Evolutionary conservation across 257 asterid species (phyloP).

Genomic region (Oldenlandia corymbosa): DNA sequence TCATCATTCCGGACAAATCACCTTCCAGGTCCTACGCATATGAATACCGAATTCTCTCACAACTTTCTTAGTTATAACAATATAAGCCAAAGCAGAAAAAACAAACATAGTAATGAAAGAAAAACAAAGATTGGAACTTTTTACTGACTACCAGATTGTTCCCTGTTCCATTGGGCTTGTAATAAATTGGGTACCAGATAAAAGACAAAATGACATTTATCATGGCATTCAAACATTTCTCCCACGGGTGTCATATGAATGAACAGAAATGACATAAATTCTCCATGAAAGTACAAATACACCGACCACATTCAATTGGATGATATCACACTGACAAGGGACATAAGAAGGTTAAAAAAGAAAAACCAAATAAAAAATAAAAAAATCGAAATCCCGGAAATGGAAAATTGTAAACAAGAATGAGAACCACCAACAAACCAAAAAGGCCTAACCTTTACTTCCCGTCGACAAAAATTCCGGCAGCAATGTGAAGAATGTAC

Average conservation of each 20-base stretch:
- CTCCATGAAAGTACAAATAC: background rate
- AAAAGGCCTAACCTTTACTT: background rate
- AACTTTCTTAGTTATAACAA: background rate
- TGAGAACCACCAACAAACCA: background rate
- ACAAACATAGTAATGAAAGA: background rate
- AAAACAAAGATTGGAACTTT: background rate
- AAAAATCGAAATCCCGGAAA: too few species aligned
- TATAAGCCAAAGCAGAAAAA: background rate
- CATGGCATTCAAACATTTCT: background rate
- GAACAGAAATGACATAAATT: background rate
- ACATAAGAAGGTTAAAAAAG: background rate
- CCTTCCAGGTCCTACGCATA: background rate
- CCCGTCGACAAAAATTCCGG: background rate
- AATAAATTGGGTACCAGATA: too few species aligned
- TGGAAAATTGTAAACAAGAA: background rate
- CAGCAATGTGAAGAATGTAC: background rate
- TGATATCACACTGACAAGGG: background rate
- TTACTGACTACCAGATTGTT: background rate
- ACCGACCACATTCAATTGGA: background rate
- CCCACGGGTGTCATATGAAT: background rate
- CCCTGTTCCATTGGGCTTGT: background rate
- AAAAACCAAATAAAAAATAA: background rate
- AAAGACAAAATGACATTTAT: too few species aligned
- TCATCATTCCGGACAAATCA: background rate
- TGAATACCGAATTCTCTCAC: background rate